Evolutionary conservation across 805 yeast species (phyloP).

Genomic region (Jamesozyma lodderae): DNA sequence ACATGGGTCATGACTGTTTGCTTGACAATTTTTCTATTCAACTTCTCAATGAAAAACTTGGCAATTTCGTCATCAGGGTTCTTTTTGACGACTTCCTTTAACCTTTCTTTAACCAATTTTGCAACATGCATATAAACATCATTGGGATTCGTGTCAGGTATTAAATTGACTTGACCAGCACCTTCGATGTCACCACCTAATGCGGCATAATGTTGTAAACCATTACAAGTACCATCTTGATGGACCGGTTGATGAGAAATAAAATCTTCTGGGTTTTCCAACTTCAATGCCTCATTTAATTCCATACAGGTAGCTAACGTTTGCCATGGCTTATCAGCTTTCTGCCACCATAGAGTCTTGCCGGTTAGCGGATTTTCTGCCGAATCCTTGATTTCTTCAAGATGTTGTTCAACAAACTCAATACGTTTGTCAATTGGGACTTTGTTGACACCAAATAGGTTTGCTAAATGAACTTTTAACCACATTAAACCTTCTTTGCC

Average conservation of each 20-base stretch:
- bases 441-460: constrained; percentile 68
- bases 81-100: constrained; percentile 43
- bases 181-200: constrained; percentile 80
- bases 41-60: constrained; percentile 41
- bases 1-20: constrained; percentile 98
- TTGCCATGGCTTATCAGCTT: constrained; percentile 82
- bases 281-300: constrained; percentile 48
- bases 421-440: constrained; percentile 57
- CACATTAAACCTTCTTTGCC: constrained; percentile 60
- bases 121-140: constrained; percentile 74
- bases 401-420: constrained; percentile 46
- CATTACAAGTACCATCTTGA: constrained; percentile 84
- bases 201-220: constrained; percentile 81
- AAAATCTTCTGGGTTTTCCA: constrained; percentile 55
- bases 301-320: constrained; percentile 64
- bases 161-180: constrained; percentile 67
- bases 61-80: constrained; percentile 45
- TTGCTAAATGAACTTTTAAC: constrained; percentile 70
- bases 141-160: constrained; percentile 63
- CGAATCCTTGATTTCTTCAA: constrained; percentile 45
- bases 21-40: constrained; percentile 82
- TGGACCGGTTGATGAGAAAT: constrained; percentile 71
- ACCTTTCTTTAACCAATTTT: constrained; percentile 45
- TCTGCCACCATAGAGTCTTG: constrained; percentile 53
- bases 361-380: constrained; percentile 55